Base-by-base conservation (phyloP, 148 eudicot genomes). In the Silene latifolia region DNA sequence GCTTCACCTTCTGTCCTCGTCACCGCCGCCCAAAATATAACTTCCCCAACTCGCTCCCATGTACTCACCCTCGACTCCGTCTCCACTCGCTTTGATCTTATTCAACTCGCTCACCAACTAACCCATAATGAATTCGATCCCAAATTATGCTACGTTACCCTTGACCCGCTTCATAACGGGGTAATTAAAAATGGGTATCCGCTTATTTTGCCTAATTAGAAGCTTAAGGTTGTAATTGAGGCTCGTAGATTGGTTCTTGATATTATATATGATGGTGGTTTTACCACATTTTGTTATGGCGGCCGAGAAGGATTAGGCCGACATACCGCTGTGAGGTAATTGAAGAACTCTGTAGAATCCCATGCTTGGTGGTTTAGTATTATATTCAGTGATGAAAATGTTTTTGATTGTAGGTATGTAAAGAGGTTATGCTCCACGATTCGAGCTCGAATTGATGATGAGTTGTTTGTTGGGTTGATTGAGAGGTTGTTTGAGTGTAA, bases 331-430 rank as follows among this genome's bases (percentile, higher is more conserved):
- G 73, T 94, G 75, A 79, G 97, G 44, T 94, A 92, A 75, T 71
- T 94, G 63, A 94, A 87, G 81, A 94, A 87, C 53, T 72, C 78
- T 1, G 84, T 94, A 2, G 91, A 88, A 42, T 89, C 87, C 54
- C 97, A 96, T 62, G 80, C 53, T 67, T 94, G 98, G 98, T 91
- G 98, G 97, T 91, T 94, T 79, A 84, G 72, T 63, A 88, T 92
- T 76, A 78, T 72, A 9, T 94, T 91, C 76, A 63, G 82, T 70
- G 53, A 71, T 4, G 48, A 72, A 19, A 0, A 12, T 75, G 73
- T 70, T 15, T 90, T 94, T 79, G 84, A 76, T 67, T 35, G 68
- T 62, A 79, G 75, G 76, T 86, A 88, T 82, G 86, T 91, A 64
- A 83, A 75, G 18, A 91, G 74, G 75, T 77, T 94, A 32, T 90